These are phyloP conservation scores for Solanum tarapatanum DNA, from an alignment of 257 asterid species.

Conservation along the genomic window DNA sequence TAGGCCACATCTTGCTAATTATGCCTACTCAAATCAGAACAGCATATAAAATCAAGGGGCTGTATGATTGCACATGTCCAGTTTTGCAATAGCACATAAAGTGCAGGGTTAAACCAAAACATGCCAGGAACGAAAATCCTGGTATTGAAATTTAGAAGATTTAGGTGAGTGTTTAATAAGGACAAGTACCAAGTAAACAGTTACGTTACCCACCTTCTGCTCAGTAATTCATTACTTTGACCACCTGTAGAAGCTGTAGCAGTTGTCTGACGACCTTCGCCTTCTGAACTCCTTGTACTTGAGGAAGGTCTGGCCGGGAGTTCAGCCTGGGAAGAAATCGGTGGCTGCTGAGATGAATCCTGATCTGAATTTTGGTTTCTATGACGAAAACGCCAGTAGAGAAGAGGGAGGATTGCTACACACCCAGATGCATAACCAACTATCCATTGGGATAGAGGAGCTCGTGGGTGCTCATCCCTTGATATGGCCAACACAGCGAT, in stretches of 20 bases:
- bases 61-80: not conserved
- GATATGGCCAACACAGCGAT: conserved; percentile 60
- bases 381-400: conserved; percentile 73
- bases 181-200: not conserved
- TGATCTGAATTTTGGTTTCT: conserved; percentile 66
- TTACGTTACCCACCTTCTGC: conserved; percentile 37
- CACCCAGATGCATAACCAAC: conserved; percentile 91
- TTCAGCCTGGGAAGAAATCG: conserved; percentile 38
- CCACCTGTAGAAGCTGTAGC: conserved; percentile 38
- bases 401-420: conserved; percentile 72
- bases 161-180: not conserved
- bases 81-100: not conserved
- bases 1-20: not conserved
- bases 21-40: not conserved
- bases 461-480: conserved; percentile 63
- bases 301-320: conserved; percentile 32
- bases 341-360: conserved; percentile 44
- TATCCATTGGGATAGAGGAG: conserved; percentile 75
- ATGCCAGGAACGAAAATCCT: not conserved
- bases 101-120: not conserved
- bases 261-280: conserved; percentile 38
- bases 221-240: conserved; percentile 28
- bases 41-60: not conserved
- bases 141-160: not conserved
- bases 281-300: conserved; percentile 33